A percentile compares a stretch with the other conserved stretches of the same genome.
These are phyloP conservation scores for Hippophae gyantsensis DNA, from an alignment of 306 rosid species.

Conservation along the genomic window DNA sequence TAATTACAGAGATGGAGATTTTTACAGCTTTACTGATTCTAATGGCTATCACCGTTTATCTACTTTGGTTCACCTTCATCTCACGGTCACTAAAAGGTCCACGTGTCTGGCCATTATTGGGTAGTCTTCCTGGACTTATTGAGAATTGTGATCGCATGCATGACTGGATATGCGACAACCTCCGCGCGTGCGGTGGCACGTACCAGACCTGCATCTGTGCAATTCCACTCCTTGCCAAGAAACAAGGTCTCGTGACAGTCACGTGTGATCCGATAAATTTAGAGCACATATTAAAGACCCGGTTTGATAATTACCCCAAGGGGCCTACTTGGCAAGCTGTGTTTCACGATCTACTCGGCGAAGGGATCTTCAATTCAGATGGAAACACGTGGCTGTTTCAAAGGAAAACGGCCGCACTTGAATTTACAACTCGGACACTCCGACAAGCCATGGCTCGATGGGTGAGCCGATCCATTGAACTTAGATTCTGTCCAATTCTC, in stretches of 20 bases:
- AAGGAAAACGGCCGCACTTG: slow-evolving; percentile 82
- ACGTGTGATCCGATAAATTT: slow-evolving; percentile 86
- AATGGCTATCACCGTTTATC: slow-evolving; percentile 64
- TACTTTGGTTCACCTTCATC: slow-evolving; percentile 78
- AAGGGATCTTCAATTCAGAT: slow-evolving; percentile 84
- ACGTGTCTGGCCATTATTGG: slow-evolving; percentile 81
- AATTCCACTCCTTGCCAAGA: slow-evolving; percentile 62
- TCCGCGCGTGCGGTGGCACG: slow-evolving; percentile 90
- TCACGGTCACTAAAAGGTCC: slow-evolving; percentile 83
- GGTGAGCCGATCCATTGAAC: slow-evolving; percentile 85
- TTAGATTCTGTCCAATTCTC: slow-evolving; percentile 49
- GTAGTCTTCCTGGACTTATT: slow-evolving; percentile 73
- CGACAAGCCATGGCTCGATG: slow-evolving; percentile 97
- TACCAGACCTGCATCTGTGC: slow-evolving; percentile 98
- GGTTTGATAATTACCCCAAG: slow-evolving; percentile 85
- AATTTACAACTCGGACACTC: slow-evolving; percentile 72
- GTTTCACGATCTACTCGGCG: slow-evolving; percentile 77
- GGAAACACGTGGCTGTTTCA: slow-evolving; percentile 92
- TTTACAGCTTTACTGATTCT: slow-evolving; percentile 49
- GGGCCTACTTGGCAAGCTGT: slow-evolving; percentile 96
- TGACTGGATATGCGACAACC: slow-evolving; percentile 91
- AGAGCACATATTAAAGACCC: slow-evolving; percentile 75
- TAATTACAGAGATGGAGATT: slow-evolving; percentile 45
- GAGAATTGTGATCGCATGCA: slow-evolving; percentile 82
- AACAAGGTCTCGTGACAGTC: slow-evolving; percentile 97